Conservation (phyloP, 768 basidiomycete species). For the Mycena indigotica region DNA sequence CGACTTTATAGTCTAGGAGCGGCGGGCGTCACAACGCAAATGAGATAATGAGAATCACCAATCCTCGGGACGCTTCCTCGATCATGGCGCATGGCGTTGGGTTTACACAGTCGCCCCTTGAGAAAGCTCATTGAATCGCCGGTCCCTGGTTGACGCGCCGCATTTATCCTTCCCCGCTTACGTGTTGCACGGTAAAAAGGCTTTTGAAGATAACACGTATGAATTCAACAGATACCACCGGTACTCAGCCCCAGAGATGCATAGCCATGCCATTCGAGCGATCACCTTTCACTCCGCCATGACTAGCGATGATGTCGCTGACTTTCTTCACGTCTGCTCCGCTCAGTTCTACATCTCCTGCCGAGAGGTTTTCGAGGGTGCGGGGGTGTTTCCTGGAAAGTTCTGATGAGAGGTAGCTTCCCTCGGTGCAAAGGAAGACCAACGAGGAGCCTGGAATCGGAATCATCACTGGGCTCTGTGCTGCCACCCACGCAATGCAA, state of each 20-base stretch:
- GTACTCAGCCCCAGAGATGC: conserved; percentile 17
- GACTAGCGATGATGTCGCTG: conserved; percentile 32
- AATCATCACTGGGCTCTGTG: conserved; percentile 45
- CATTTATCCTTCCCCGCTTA: too few relatives aligned
- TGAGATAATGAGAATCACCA: too few relatives aligned
- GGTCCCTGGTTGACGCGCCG: too few relatives aligned
- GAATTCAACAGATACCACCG: too few relatives aligned
- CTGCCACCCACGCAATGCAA: conserved; percentile 46
- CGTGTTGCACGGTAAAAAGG: too few relatives aligned
- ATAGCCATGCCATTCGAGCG: conserved; percentile 4
- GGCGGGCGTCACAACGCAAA: too few relatives aligned
- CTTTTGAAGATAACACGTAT: too few relatives aligned
- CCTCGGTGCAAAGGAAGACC: conserved; percentile 18
- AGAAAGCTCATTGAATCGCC: too few relatives aligned
- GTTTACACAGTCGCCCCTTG: too few relatives aligned
- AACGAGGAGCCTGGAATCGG: conserved; percentile 56
- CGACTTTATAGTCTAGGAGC: too few relatives aligned
- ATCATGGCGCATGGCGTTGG: too few relatives aligned
- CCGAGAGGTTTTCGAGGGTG: conserved; percentile 47
- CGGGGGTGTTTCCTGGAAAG: conserved; percentile 27
- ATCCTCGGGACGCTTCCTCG: too few relatives aligned
- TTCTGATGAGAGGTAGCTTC: neutral
- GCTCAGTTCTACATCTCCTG: conserved; percentile 44
- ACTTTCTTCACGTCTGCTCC: conserved; percentile 44
- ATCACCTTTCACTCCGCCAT: conserved; percentile 18